A percentile compares a stretch with the other conserved stretches of the same genome.
Conservation (phyloP, 2,329 filamentous ascomycete genomes). For the Fonsecaea pedrosoi region DNA sequence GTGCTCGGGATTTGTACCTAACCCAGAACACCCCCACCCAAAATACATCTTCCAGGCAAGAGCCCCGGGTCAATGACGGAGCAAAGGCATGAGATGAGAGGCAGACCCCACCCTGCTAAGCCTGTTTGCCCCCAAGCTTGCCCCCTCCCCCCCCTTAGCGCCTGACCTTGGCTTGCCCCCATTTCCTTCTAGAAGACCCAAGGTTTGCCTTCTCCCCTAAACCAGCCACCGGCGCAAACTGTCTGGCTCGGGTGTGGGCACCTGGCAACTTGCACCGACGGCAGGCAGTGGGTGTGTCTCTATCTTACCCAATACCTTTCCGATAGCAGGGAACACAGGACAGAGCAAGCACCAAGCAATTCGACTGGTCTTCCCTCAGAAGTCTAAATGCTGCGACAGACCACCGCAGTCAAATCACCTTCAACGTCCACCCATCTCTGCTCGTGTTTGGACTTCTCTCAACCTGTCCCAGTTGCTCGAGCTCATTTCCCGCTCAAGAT, state of each 20-base stretch:
- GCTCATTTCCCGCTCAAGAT: constrained; percentile 13
- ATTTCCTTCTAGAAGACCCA: constrained; percentile 35
- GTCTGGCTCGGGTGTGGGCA: not conserved
- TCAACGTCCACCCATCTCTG: not conserved
- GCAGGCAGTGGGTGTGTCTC: not conserved
- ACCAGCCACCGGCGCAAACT: constrained; percentile 19
- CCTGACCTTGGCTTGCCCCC: constrained; percentile 12
- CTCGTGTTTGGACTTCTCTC: constrained; percentile 1
- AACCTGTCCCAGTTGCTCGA: constrained; percentile 1
- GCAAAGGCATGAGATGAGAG: constrained; percentile 15
- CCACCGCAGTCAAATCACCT: not conserved
- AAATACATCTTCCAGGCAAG: constrained; percentile 2
- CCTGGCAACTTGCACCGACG: not conserved
- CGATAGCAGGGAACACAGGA: not conserved
- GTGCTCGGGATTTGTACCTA: too few species aligned
- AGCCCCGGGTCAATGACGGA: constrained; percentile 11
- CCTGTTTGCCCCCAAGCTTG: constrained; percentile 11
- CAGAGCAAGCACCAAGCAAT: not conserved
- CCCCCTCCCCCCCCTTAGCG: constrained; percentile 2
- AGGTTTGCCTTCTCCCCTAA: constrained; percentile 26
- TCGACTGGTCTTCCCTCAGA: not conserved
- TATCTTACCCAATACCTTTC: not conserved
- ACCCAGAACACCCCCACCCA: not conserved
- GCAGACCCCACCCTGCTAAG: constrained; percentile 14
- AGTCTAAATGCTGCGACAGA: constrained; percentile 4